phyloP scores from a whole-genome alignment of 163 green algal species.

The Coccomyxa subellipsoidea region DNA sequence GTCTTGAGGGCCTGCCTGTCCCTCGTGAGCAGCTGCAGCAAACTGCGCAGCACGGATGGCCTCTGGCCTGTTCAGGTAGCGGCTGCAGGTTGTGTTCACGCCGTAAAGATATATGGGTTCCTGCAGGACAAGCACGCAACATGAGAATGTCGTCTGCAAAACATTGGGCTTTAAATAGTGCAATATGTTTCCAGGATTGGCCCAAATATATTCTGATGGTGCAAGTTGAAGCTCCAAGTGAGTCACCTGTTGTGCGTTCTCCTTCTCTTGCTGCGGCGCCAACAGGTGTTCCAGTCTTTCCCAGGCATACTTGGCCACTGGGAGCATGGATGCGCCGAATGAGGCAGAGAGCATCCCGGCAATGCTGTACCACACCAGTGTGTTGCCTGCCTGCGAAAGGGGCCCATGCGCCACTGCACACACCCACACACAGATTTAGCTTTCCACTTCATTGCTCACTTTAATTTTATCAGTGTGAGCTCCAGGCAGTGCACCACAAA shows the following conservation, averaged over 20 bases:
- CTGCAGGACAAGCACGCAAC: not conserved
- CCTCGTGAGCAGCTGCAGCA: slow-evolving; percentile 62
- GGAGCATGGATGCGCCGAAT: slow-evolving; percentile 3
- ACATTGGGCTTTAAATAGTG: too few relatives aligned
- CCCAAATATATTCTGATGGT: too few relatives aligned
- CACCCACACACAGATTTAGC: not conserved
- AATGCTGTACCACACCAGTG: slow-evolving; percentile 14
- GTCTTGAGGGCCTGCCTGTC: slow-evolving; percentile 2
- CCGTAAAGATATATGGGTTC: slow-evolving; percentile 30
- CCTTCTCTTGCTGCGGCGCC: not conserved
- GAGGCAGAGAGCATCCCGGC: slow-evolving; percentile 8
- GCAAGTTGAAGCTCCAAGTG: too few relatives aligned
- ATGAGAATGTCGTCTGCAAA: too few relatives aligned
- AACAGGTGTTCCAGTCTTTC: slow-evolving; percentile 10
- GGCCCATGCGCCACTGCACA: slow-evolving; percentile 5
- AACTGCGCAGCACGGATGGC: slow-evolving; percentile 56
- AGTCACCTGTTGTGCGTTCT: not conserved
- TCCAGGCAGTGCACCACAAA: not conserved
- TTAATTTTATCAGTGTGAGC: not conserved
- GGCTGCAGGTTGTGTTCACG: slow-evolving; percentile 43
- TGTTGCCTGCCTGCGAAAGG: not conserved
- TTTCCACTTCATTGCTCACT: too few relatives aligned
- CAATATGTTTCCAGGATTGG: too few relatives aligned
- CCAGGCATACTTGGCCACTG: slow-evolving; percentile 9
- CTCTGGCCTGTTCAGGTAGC: slow-evolving; percentile 31